These are phyloP conservation scores for Dendrocalamus latiflorus DNA, from an alignment of 202 grass and related monocot genomes.

Conservation along the genomic window DNA sequence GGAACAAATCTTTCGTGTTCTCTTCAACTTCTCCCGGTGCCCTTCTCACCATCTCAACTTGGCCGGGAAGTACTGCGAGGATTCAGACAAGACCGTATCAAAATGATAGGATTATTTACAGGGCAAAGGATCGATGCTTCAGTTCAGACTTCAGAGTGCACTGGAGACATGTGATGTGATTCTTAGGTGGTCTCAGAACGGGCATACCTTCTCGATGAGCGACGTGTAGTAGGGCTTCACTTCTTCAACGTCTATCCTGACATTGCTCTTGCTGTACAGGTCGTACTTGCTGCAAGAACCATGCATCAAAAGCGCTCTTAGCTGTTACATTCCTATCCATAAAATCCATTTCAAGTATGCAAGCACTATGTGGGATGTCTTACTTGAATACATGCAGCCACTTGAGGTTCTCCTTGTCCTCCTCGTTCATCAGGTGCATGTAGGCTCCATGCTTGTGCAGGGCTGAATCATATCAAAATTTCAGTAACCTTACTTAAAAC, in stretches of 20 bases:
- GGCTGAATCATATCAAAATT: constrained; percentile 34
- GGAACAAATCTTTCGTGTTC: not conserved
- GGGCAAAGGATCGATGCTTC: not conserved
- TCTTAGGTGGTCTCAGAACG: not conserved
- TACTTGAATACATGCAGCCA: constrained; percentile 95
- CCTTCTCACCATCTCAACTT: constrained; percentile 72
- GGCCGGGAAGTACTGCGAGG: constrained; percentile 65
- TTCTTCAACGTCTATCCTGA: constrained; percentile 71
- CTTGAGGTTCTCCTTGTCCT: constrained; percentile 82
- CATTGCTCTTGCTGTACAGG: constrained; percentile 90
- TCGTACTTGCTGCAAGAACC: constrained; percentile 77
- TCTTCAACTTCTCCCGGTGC: not conserved
- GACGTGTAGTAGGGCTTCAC: constrained; percentile 96
- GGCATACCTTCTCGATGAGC: constrained; percentile 72
- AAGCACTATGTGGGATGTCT: not conserved
- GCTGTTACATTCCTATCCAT: not conserved
- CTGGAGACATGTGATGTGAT: not conserved
- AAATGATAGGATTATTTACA: not conserved
- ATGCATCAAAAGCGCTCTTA: not conserved
- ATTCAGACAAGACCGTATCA: not conserved
- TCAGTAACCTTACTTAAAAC: not conserved
- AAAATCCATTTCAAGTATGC: not conserved
- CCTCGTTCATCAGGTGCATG: constrained; percentile 72
- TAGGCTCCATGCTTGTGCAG: constrained; percentile 89
- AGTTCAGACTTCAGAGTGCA: not conserved